Evolutionary conservation across 2,329 filamentous ascomycete species (phyloP).

Genomic region (Claviceps lovelessii): DNA sequence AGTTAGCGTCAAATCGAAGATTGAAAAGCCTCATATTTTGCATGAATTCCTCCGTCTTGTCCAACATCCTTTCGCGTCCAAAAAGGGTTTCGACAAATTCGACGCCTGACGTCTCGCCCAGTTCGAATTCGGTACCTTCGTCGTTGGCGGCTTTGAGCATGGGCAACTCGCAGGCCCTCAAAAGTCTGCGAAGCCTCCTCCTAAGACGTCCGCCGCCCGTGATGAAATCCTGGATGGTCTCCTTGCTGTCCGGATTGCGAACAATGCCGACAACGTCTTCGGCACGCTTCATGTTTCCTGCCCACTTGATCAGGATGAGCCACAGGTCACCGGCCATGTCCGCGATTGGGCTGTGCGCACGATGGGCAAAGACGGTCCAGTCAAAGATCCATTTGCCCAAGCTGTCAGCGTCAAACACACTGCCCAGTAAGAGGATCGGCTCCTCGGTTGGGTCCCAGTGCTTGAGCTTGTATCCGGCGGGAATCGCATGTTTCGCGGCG

Average conservation of each 20-base stretch:
- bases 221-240: conserved; percentile 82
- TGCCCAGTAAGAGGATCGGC: conserved; percentile 85
- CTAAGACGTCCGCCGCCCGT: conserved; percentile 77
- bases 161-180: conserved; percentile 83
- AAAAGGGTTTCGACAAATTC: conserved; percentile 97
- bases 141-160: conserved; percentile 88
- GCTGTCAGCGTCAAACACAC: conserved; percentile 94
- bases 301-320: conserved; percentile 85
- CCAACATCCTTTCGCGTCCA: conserved; percentile 75
- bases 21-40: conserved; percentile 76
- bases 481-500: conserved; percentile 57
- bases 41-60: conserved; percentile 89
- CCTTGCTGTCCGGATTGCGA: conserved; percentile 55
- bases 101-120: conserved; percentile 82
- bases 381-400: conserved; percentile 99
- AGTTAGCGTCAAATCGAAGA: conserved; percentile 90
- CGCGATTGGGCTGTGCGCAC: conserved; percentile 66
- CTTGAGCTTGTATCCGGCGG: conserved; percentile 83
- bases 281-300: conserved; percentile 83
- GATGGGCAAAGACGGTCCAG: conserved; percentile 90
- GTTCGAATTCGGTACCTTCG: conserved; percentile 45
- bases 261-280: conserved; percentile 65
- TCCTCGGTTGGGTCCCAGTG: conserved; percentile 95
- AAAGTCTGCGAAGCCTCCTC: conserved; percentile 67
- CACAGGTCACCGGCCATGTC: conserved; percentile 91